Conservation (phyloP, 345 rosid genomes). For the Populus euphratica region DNA sequence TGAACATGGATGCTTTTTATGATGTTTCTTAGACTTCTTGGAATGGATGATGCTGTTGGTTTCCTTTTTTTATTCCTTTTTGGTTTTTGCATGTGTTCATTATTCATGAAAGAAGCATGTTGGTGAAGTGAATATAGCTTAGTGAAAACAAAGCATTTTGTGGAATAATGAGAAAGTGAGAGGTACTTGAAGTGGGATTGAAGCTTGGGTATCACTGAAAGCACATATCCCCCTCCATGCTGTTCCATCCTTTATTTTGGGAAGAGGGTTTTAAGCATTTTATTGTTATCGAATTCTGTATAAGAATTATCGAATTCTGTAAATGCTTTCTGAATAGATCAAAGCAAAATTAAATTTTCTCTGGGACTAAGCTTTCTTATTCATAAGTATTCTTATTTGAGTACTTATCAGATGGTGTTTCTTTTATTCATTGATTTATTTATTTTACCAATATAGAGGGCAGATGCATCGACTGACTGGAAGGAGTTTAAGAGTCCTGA, state of each 20-base stretch:
- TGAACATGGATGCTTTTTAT: not conserved
- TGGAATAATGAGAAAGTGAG: not conserved
- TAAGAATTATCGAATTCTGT: not conserved
- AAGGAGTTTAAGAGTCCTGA: conserved; percentile 88
- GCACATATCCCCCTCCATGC: not conserved
- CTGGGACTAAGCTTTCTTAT: not conserved
- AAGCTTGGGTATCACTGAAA: not conserved
- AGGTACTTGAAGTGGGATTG: not conserved
- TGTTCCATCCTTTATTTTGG: not conserved
- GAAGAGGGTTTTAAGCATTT: not conserved
- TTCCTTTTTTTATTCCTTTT: not conserved
- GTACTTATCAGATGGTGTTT: not conserved
- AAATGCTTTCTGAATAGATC: not conserved
- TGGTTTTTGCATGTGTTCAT: not conserved
- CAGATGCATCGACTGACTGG: conserved; percentile 94
- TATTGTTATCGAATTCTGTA: not conserved
- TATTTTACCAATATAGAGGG: conserved; percentile 56
- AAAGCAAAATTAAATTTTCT: not conserved
- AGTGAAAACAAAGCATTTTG: not conserved
- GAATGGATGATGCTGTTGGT: not conserved
- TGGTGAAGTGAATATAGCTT: not conserved
- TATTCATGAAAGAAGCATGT: not conserved
- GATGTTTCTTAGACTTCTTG: not conserved
- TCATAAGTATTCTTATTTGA: not conserved
- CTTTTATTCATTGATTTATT: conserved; percentile 7